Evolutionary conservation across 169 alveolate genomes (phyloP).

Genomic region (Theileria luwenshuni): DNA sequence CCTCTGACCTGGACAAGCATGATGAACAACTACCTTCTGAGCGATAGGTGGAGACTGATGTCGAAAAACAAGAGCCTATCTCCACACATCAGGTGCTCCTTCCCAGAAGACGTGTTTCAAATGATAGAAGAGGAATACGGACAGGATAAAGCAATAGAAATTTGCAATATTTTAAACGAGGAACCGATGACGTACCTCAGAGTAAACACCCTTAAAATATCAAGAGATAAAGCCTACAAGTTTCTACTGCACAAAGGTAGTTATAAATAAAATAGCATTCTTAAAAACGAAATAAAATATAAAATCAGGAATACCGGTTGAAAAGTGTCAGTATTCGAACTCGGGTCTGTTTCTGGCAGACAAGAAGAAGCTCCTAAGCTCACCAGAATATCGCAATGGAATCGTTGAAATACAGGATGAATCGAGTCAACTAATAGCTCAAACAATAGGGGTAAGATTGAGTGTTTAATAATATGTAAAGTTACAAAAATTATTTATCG

Average conservation of each 20-base stretch:
- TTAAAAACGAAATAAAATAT: not conserved
- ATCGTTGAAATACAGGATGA: slow-evolving; percentile 92
- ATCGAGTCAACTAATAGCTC: slow-evolving; percentile 84
- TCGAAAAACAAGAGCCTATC: slow-evolving; percentile 78
- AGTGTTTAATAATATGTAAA: too few species aligned
- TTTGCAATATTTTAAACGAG: slow-evolving; percentile 82
- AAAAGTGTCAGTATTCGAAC: slow-evolving; percentile 84
- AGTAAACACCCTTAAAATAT: slow-evolving; percentile 72
- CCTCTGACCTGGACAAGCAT: slow-evolving; percentile 76
- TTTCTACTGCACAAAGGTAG: slow-evolving; percentile 72
- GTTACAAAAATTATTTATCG: slow-evolving; percentile 62
- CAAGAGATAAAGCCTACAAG: slow-evolving; percentile 75
- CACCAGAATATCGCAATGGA: slow-evolving; percentile 88
- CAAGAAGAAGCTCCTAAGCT: slow-evolving; percentile 75
- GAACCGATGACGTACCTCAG: slow-evolving; percentile 82
- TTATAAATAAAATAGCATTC: not conserved
- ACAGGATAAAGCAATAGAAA: slow-evolving; percentile 73
- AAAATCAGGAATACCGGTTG: slow-evolving; percentile 78
- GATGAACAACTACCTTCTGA: slow-evolving; percentile 70
- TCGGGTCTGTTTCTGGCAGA: slow-evolving; percentile 82
- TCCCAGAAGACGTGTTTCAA: slow-evolving; percentile 81
- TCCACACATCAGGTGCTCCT: slow-evolving; percentile 81
- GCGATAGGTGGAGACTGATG: slow-evolving; percentile 80
- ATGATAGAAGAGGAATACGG: slow-evolving; percentile 77
- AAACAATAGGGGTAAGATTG: slow-evolving; percentile 61